phyloP scores from a whole-genome alignment of 2,329 filamentous ascomycete species.

The Xylaria sp. region DNA sequence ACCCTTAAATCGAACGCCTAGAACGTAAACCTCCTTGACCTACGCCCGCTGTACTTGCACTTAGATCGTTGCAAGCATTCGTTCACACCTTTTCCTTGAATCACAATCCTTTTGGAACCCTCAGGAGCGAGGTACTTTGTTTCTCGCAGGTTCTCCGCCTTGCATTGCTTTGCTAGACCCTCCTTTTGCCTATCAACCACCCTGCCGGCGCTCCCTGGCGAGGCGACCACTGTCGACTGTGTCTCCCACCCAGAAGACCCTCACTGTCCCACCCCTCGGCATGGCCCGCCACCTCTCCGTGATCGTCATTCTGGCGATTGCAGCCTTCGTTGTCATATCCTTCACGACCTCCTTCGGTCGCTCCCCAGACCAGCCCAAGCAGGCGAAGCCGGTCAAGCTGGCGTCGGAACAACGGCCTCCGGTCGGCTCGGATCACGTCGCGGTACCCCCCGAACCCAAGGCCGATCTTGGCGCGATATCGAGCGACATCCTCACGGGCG shows the following conservation, averaged over 20 bases:
- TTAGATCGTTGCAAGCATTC: background rate
- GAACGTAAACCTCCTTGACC: background rate
- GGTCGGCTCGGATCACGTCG: conserved; percentile 1
- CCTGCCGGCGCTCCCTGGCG: background rate
- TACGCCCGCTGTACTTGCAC: too few species aligned
- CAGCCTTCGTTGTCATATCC: conserved; percentile 59
- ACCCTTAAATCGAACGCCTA: background rate
- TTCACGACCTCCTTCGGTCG: conserved; percentile 58
- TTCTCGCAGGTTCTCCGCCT: background rate
- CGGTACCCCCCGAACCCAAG: conserved; percentile 23
- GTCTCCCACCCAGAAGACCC: background rate
- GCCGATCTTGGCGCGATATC: conserved; percentile 49
- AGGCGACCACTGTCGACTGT: background rate
- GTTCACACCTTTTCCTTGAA: background rate
- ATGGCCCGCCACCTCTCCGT: conserved; percentile 61
- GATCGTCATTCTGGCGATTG: conserved; percentile 56
- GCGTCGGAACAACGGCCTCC: conserved; percentile 35
- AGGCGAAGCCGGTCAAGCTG: conserved; percentile 25
- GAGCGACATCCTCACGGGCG: conserved; percentile 60
- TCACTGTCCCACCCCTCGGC: background rate
- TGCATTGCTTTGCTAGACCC: too few species aligned
- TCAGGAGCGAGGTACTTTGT: background rate
- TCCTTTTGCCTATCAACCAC: too few species aligned
- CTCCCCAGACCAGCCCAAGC: conserved; percentile 25
- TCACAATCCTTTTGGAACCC: background rate